Base-by-base conservation (phyloP, 768 basidiomycete species). In the Leucocoprinus birnbaumii region DNA sequence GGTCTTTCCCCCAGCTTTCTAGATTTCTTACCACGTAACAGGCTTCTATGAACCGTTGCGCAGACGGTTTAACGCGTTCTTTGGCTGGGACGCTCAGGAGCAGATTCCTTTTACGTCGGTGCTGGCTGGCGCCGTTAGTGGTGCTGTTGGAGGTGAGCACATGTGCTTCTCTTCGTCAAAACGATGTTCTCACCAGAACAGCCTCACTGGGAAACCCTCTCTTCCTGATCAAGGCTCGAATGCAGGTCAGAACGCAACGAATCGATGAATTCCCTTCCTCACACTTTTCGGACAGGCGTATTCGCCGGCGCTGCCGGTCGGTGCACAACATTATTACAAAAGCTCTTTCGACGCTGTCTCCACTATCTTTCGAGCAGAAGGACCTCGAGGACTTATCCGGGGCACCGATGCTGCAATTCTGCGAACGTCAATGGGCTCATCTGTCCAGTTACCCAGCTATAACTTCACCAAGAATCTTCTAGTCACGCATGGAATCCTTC, bases 21-120 rank as follows among this genome's bases (percentile, higher is more conserved):
- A 14, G 31, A 16, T 35, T 25, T 45, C 46, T 41, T 5, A 49
- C 5, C 25, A 22, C 14, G 24, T 34, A 21, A 18, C 59, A 92
- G 96, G 97, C 3, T 96, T 99, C 66, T 99, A 97, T 66, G 97
- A 99, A 66, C 96, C 95, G 1, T 82, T 98, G 54, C 80, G 97
- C 56, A 79, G 73, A 56, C 69, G 69, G 2, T 66, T 91, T 48
- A 99, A 98, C 71, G 71, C 72, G 18, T 59, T 84, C 37, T 68
- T 91, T 48, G 94, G 94, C 38, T 71, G 79, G 58, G 68, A 78
- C 26, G 71, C 84, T 37, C 76, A 78, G 19, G 85, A 86, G 21
- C 89, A 89, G 61, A 74, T 88, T 38, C 84, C 86, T 2, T 66
- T 82, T 37, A 95, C 91, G 0, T 91, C 94, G 37, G 68, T 98